Percentiles rank a stretch among this genome's conserved stretches.
Conservation (phyloP, 2,329 filamentous ascomycete genomes). For the Monilinia aucupariae region DNA sequence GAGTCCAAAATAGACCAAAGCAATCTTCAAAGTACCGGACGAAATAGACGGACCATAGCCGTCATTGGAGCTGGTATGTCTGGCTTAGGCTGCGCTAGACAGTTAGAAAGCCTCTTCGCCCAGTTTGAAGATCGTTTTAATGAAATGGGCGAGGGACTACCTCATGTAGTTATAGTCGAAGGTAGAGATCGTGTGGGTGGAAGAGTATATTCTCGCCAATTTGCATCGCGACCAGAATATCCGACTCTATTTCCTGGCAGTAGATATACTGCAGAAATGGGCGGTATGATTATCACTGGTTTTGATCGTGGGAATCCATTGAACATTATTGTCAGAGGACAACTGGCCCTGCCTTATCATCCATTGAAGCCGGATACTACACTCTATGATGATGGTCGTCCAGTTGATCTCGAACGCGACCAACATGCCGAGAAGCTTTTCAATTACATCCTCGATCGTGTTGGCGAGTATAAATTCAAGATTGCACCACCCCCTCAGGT, state of each 20-base stretch:
- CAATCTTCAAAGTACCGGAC: constrained; percentile 37
- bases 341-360: constrained; percentile 83
- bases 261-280: constrained; percentile 86
- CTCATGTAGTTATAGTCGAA: constrained; percentile 76
- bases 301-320: constrained; percentile 94
- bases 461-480: constrained; percentile 85
- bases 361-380: constrained; percentile 73
- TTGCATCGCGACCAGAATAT: constrained; percentile 55
- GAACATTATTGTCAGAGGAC: constrained; percentile 83
- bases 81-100: constrained; percentile 84
- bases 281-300: constrained; percentile 95
- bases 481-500: constrained; percentile 63
- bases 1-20: constrained; percentile 35
- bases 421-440: constrained; percentile 84
- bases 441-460: constrained; percentile 89
- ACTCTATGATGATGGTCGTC: constrained; percentile 76
- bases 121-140: constrained; percentile 69
- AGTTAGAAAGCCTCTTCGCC: constrained; percentile 77
- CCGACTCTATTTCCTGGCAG: constrained; percentile 49
- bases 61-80: constrained; percentile 93
- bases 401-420: constrained; percentile 75
- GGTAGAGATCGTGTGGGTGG: constrained; percentile 83
- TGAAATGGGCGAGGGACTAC: constrained; percentile 60
- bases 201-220: constrained; percentile 78
- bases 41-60: constrained; percentile 66